A percentile compares a stretch with the other conserved stretches of the same genome.
Evolutionary conservation across 148 eudicot genomes (phyloP).

Genomic region (Persicaria tinctoria): DNA sequence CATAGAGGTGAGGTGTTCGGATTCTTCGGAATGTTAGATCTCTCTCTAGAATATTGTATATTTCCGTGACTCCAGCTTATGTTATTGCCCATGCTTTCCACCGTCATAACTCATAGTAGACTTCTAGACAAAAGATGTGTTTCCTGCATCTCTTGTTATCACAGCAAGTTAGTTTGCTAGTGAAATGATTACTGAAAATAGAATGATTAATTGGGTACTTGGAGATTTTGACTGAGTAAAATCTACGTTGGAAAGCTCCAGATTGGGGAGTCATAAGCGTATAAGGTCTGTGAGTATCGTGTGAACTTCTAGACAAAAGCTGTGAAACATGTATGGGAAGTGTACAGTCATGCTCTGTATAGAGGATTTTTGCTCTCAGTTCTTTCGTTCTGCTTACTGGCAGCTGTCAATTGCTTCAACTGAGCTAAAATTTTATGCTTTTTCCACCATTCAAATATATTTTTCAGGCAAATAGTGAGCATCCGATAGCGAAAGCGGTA

Average conservation of each 20-base stretch:
- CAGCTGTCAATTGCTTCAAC: background rate
- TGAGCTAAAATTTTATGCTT: background rate
- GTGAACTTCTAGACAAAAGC: background rate
- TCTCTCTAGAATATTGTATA: background rate
- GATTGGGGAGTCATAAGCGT: background rate
- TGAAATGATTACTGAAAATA: slow-evolving; percentile 5
- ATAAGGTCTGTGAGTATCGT: background rate
- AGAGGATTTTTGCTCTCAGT: background rate
- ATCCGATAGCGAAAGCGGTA: slow-evolving; percentile 88
- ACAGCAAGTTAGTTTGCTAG: background rate
- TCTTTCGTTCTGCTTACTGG: background rate
- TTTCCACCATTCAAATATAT: background rate
- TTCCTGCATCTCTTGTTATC: background rate
- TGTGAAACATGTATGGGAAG: background rate
- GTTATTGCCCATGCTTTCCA: background rate
- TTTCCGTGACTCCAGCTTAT: background rate
- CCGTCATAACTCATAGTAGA: background rate
- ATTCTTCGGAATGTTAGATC: slow-evolving; percentile 3
- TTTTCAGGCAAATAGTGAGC: slow-evolving; percentile 89
- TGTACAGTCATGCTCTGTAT: background rate
- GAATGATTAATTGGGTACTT: background rate
- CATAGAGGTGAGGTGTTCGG: slow-evolving; percentile 49
- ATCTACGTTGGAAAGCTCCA: background rate
- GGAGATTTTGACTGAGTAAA: background rate
- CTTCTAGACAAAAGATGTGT: background rate